Percentiles rank a stretch among this genome's conserved stretches.
phyloP scores from a whole-genome alignment of 2,329 filamentous ascomycete genomes.

The Torrubiella hemipterigena region DNA sequence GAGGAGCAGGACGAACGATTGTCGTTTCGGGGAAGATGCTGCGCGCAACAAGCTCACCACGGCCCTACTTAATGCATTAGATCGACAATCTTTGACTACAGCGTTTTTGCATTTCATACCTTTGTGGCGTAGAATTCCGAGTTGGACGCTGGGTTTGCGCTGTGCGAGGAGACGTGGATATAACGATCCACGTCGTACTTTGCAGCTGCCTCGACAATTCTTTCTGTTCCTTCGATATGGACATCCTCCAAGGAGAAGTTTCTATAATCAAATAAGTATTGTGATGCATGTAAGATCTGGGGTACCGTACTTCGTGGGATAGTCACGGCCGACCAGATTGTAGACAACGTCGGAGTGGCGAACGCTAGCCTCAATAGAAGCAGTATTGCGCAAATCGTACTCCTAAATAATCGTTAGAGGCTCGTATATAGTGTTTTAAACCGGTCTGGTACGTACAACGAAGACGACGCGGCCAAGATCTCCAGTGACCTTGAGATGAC shows the following conservation, averaged over 20 bases:
- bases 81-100: neutral
- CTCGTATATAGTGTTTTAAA: neutral
- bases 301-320: conserved; percentile 76
- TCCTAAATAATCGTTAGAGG: conserved; percentile 43
- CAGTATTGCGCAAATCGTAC: conserved; percentile 87
- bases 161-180: conserved; percentile 94
- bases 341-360: conserved; percentile 96
- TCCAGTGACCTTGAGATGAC: conserved; percentile 91
- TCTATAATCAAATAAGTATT: conserved; percentile 35
- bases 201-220: conserved; percentile 85
- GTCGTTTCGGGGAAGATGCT: conserved; percentile 94
- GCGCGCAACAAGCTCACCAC: conserved; percentile 71
- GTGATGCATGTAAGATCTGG: conserved; percentile 9
- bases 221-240: conserved; percentile 81
- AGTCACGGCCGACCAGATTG: conserved; percentile 88
- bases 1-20: conserved; percentile 83
- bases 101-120: conserved; percentile 27
- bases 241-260: conserved; percentile 92
- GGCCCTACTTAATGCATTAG: conserved; percentile 38
- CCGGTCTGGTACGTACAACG: conserved; percentile 42
- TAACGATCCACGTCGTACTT: conserved; percentile 98
- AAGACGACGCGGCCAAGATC: conserved; percentile 86
- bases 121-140: conserved; percentile 91
- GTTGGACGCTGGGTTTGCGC: conserved; percentile 65
- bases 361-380: conserved; percentile 92